These are phyloP conservation scores for Cyberlindnera meyerae DNA, from an alignment of 805 yeast species.

Conservation along the genomic window DNA sequence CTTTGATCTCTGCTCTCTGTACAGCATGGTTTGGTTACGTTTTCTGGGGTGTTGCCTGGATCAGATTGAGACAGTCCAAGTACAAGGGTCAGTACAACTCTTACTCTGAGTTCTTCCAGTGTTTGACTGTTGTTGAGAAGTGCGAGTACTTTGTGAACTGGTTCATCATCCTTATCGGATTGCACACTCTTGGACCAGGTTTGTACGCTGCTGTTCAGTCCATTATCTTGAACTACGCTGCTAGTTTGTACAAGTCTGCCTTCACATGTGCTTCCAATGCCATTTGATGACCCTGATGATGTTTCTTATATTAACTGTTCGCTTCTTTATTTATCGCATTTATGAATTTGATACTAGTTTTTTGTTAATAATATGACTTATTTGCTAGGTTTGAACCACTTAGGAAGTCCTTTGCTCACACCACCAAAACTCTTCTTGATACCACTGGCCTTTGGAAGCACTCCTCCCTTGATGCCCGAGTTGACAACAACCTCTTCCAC, in stretches of 20 bases:
- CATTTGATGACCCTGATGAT: constrained; percentile 21
- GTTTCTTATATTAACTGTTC: too few species aligned
- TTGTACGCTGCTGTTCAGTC: constrained; percentile 51
- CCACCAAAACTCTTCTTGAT: not conserved
- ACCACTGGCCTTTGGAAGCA: constrained; percentile 13
- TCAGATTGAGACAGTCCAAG: constrained; percentile 36
- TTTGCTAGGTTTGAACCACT: constrained; percentile 37
- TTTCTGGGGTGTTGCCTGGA: constrained; percentile 59
- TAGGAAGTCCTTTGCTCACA: constrained; percentile 30
- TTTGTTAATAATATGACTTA: not conserved
- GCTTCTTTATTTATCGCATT: too few species aligned
- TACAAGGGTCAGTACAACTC: constrained; percentile 27
- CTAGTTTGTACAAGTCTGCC: constrained; percentile 44
- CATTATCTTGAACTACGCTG: constrained; percentile 46
- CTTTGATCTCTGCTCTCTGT: constrained; percentile 56
- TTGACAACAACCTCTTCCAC: constrained; percentile 6
- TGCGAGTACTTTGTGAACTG: constrained; percentile 34
- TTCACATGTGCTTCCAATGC: constrained; percentile 48
- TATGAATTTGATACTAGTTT: too few species aligned
- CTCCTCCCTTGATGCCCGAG: constrained; percentile 16
- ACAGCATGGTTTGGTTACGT: constrained; percentile 65
- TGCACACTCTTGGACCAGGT: constrained; percentile 58
- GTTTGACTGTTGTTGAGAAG: constrained; percentile 30
- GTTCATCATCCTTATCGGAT: constrained; percentile 40
- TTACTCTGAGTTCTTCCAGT: constrained; percentile 26